Evolutionary conservation across 2,329 filamentous ascomycete species (phyloP).

Genomic region (Hypoxylon sp.): DNA sequence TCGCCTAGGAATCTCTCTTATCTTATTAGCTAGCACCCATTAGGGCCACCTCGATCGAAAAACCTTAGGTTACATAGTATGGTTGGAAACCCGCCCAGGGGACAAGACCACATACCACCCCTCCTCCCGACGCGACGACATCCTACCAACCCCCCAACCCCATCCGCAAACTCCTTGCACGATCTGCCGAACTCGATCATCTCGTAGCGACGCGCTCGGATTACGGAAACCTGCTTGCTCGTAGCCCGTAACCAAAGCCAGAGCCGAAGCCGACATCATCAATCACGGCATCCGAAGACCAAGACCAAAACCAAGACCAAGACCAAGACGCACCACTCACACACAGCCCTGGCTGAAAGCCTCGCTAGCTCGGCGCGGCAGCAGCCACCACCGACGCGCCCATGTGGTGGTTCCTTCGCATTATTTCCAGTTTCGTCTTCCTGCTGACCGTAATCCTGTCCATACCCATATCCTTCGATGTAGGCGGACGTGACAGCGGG

Average conservation of each 20-base stretch:
- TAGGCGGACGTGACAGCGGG: constrained; percentile 93
- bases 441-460: constrained; percentile 93
- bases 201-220: constrained; percentile 21
- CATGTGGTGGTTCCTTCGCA: constrained; percentile 87
- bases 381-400: constrained; percentile 58
- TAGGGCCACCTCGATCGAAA: constrained; percentile 39
- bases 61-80: constrained; percentile 25
- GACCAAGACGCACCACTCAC: neutral
- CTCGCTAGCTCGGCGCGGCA: constrained; percentile 52
- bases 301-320: constrained; percentile 2
- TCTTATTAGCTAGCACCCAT: constrained; percentile 22
- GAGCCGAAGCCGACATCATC: neutral
- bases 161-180: constrained; percentile 19
- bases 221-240: neutral
- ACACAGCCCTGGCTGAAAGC: constrained; percentile 48
- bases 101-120: constrained; percentile 27
- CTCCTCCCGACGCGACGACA: constrained; percentile 38
- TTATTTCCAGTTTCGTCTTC: constrained; percentile 84
- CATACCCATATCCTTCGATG: constrained; percentile 97
- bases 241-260: no score
- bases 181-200: constrained; percentile 14
- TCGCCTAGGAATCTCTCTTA: constrained; percentile 27
- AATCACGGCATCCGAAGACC: constrained; percentile 13
- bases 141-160: constrained; percentile 16
- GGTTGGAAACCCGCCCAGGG: constrained; percentile 18